Evolutionary conservation across 192 early-diverging fungal genomes (phyloP).

Genomic region (Backusella tuberculispora): DNA sequence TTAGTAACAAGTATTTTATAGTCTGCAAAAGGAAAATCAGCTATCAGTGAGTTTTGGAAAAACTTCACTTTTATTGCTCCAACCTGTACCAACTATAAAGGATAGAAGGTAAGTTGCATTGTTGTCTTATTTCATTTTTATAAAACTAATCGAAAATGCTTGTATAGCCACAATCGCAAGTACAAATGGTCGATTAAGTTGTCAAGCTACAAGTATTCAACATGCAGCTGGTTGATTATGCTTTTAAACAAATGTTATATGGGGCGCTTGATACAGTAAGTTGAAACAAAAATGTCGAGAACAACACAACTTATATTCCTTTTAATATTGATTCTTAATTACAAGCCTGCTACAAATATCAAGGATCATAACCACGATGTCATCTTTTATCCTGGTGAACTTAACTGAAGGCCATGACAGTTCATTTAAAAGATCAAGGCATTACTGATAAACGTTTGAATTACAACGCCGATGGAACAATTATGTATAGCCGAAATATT

Average conservation of each 20-base stretch:
- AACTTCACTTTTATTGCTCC: too few relatives aligned
- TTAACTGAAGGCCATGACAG: slow-evolving; percentile 14
- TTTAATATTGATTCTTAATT: slow-evolving; percentile 3
- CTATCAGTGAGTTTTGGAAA: too few relatives aligned
- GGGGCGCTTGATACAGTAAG: slow-evolving; percentile 22
- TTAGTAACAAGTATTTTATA: too few relatives aligned
- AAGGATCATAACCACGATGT: slow-evolving; percentile 1
- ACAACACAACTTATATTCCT: slow-evolving; percentile 11
- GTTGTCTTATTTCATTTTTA: too few relatives aligned
- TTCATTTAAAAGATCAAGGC: slow-evolving; percentile 5
- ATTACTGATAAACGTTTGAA: slow-evolving; percentile 12
- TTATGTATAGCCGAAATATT: slow-evolving; percentile 5
- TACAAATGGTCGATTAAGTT: neutral
- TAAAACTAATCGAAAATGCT: too few relatives aligned
- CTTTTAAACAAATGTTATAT: slow-evolving; percentile 10
- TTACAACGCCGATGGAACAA: slow-evolving; percentile 18
- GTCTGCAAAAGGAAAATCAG: too few relatives aligned
- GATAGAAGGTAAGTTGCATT: too few relatives aligned
- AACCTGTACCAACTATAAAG: too few relatives aligned
- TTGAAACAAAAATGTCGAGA: slow-evolving; percentile 19
- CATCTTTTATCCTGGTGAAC: slow-evolving; percentile 11
- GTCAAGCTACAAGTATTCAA: slow-evolving; percentile 5
- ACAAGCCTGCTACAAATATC: slow-evolving; percentile 16
- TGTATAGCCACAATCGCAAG: too few relatives aligned
- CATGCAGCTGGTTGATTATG: slow-evolving; percentile 3